Evolutionary conservation across 305 asterid genomes (phyloP), one percentile per base, ranked within the genome.

Genomic region (Caryopteris hybrid): DNA sequence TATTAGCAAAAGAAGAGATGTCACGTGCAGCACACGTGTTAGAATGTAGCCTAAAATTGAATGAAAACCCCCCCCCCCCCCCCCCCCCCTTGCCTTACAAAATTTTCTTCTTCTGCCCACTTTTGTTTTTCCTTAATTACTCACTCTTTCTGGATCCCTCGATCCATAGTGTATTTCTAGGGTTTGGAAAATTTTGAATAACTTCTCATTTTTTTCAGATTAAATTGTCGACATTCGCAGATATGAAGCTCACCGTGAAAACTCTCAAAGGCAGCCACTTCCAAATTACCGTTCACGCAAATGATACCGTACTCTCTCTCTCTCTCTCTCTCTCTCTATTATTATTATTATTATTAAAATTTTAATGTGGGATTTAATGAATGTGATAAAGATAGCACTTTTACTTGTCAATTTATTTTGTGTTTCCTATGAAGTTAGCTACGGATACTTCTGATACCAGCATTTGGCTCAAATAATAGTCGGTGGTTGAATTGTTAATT

Each of bases 201-300:
- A 43, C 29, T 64, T 46, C 1, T 3, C 38, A 33, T n/a, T n/a
- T 23, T 20, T 46, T 25, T 16, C 21, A 4, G 64, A 56, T 48
- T 52, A 58, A 66, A 46, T 11, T 69, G 12, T 45, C 18, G n/a
- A n/a, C n/a, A n/a, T n/a, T n/a, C n/a, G n/a, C n/a, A n/a, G 21
- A 43, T 45, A 92, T 92, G 98, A 90, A 92, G 89, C 96, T 92
- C 77, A 92, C 97, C 68, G 98, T 92, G 72, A 92, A 92, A 74
- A 92, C 98, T 71, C 96, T 92, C 63, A 92, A 92, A 74, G 98
- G 98, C 83, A 90, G 95, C 81, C 96, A 92, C 71, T 92, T 92
- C 31, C 95, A 86, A 69, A 86, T 92, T 64, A 82, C 78, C 85
- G 95, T 90, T 69, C 96, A 86, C 67, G 90, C 88, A 29, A 82